Evolutionary conservation across 768 basidiomycete species (phyloP), one percentile per base, ranked within the genome.

Genomic region (Termitomyces sp.): DNA sequence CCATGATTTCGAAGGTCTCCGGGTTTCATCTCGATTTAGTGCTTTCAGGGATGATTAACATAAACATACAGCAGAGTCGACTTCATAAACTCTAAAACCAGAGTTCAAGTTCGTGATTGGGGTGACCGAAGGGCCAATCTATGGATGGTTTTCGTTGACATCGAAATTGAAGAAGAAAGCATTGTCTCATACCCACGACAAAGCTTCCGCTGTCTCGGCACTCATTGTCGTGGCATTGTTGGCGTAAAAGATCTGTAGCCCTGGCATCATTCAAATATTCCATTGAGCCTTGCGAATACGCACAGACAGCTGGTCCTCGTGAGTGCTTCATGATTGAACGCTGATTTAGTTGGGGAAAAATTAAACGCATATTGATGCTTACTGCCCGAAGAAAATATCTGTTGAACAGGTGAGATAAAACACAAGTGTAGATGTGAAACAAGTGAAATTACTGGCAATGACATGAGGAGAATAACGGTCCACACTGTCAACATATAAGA

Each of bases 391-490:
- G 74, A 90, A 89, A n/a, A 90, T 82, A 61, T 81, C 87, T 85
- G 55, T 39, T 50, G 65, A 61, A 42, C 43, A 51, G 41, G 27
- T 49, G 53, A 51, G 56, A 46, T 10, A 16, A 24, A 7, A 22
- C n/a, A 13, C 13, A 24, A 39, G 18, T 1, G 7, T 7, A 12
- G 3, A n/a, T 22, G 18, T 1, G 9, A 36, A 56, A 32, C 14
- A n/a, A 36, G 24, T 29, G 5, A 10, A 76, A 85, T 43, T 53
- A 87, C 85, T 86, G 44, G 87, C 85, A 59, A 90, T 86, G 55
- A 89, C 87, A 63, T 90, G 88, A 31, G 87, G 87, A 8, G 87
- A 85, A 69, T 78, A 90, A n/a, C 87, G 85, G 63, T 90, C 87
- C 55, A 90, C 83, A 55, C 87, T 88, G 51, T 44, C 31, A 16